A percentile compares a stretch with the other conserved stretches of the same genome.
Evolutionary conservation across 257 asterid genomes (phyloP).

Genomic region (Voacanga thouarsii): DNA sequence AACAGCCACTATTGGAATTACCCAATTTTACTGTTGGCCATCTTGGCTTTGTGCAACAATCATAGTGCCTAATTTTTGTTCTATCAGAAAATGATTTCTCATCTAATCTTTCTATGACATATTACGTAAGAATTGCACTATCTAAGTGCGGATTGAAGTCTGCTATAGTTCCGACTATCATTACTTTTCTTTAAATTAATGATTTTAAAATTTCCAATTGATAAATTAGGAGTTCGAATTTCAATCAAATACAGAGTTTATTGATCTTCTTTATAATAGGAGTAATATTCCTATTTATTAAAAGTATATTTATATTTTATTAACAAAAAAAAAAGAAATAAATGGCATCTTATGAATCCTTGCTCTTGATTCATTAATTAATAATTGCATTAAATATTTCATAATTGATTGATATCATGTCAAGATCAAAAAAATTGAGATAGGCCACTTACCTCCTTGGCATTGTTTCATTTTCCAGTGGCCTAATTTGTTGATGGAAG

Average conservation of each 20-base stretch:
- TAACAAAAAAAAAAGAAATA: too few species aligned
- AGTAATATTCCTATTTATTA: too few species aligned
- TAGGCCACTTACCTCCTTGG: neutral
- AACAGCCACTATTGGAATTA: neutral
- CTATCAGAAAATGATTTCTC: slow-evolving; percentile 2
- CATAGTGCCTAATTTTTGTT: neutral
- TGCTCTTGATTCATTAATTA: too few species aligned
- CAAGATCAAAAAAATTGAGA: neutral
- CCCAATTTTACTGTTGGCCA: neutral
- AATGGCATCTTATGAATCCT: too few species aligned
- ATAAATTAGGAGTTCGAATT: too few species aligned
- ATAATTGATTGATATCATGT: slow-evolving; percentile 6
- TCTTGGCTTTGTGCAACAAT: slow-evolving; percentile 7
- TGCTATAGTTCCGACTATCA: neutral
- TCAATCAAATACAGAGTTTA: too few species aligned
- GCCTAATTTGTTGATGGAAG: slow-evolving; percentile 1
- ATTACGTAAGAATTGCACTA: neutral
- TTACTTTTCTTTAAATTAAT: neutral
- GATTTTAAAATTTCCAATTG: too few species aligned
- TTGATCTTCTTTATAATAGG: too few species aligned
- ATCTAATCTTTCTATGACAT: slow-evolving; percentile 7
- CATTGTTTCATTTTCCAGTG: slow-evolving; percentile 12
- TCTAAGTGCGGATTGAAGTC: neutral
- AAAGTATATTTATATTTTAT: too few species aligned
- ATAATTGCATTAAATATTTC: neutral